Conservation (phyloP, 805 yeast genomes). For the Brettanomyces bruxellensis region DNA sequence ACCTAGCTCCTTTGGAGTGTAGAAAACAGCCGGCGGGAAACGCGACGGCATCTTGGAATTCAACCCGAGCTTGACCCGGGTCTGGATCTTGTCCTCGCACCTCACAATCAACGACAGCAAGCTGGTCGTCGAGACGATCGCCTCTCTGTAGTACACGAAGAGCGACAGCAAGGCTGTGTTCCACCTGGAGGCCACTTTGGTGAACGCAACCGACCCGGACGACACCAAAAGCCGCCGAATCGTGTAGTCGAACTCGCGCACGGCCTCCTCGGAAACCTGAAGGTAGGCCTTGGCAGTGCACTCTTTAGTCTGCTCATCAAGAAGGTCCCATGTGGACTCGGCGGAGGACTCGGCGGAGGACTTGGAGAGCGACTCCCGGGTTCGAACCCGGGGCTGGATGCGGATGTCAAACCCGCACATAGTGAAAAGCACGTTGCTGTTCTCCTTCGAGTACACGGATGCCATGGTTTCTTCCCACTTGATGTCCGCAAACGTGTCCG, state of each 20-base stretch:
- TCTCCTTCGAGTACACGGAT: constrained; percentile 84
- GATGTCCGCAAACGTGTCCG: constrained; percentile 60
- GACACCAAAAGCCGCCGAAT: constrained; percentile 89
- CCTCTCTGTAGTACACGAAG: constrained; percentile 88
- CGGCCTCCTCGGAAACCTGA: constrained; percentile 74
- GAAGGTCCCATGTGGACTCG: constrained; percentile 93
- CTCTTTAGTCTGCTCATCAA: constrained; percentile 63
- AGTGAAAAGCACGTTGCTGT: constrained; percentile 78
- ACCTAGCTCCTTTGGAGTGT: constrained; percentile 94
- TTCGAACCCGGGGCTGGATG: constrained; percentile 66
- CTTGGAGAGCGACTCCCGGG: constrained; percentile 26
- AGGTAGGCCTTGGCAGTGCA: constrained; percentile 83
- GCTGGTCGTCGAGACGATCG: constrained; percentile 73
- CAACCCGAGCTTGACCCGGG: constrained; percentile 86
- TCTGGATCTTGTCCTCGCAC: constrained; percentile 89
- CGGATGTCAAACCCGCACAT: constrained; percentile 96
- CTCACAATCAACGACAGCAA: constrained; percentile 77
- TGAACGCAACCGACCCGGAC: constrained; percentile 91
- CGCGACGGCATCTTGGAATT: constrained; percentile 98
- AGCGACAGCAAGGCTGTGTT: constrained; percentile 82
- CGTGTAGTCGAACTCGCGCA: constrained; percentile 71
- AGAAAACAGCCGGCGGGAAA: constrained; percentile 97
- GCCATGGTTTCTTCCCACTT: constrained; percentile 77
- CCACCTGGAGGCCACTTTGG: constrained; percentile 93
- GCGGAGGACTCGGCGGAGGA: no score